phyloP scores from a whole-genome alignment of 495 filamentous ascomycete species.

The Aspergillus saccharolyticus region DNA sequence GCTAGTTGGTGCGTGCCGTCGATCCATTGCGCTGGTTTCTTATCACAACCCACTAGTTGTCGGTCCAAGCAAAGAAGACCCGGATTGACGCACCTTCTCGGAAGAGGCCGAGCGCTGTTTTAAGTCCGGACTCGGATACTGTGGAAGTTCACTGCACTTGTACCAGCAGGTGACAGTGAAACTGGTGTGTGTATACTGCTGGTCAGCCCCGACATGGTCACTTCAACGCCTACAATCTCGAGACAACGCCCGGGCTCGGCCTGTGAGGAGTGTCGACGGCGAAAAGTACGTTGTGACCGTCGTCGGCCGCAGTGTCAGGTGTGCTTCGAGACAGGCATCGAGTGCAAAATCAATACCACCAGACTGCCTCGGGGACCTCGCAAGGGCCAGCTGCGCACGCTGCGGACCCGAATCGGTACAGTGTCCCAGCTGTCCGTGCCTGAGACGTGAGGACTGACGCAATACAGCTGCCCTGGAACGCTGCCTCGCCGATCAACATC shows the following conservation, averaged over 20 bases:
- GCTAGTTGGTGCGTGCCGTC: not conserved
- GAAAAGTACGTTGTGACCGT: conserved; percentile 47
- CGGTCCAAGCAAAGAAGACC: not conserved
- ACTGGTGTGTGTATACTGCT: not conserved
- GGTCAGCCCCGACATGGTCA: conserved; percentile 9
- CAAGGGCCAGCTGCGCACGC: conserved; percentile 48
- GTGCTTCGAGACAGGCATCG: conserved; percentile 43
- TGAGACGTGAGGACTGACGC: not conserved
- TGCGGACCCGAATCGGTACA: conserved; percentile 44
- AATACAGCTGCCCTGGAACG: conserved; percentile 21
- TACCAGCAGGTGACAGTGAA: not conserved
- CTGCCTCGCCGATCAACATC: conserved; percentile 20
- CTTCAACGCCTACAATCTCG: conserved; percentile 11
- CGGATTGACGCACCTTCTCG: not conserved
- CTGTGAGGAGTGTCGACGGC: conserved; percentile 42
- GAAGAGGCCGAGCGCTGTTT: not conserved
- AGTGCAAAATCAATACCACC: conserved; percentile 43
- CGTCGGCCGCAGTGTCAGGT: conserved; percentile 46
- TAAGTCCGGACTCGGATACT: too few species aligned
- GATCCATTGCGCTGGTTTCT: conserved; percentile 3
- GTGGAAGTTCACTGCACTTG: not conserved
- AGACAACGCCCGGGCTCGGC: conserved; percentile 22
- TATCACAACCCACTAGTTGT: not conserved
- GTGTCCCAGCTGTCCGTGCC: not conserved
- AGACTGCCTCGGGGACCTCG: conserved; percentile 47